Conservation (phyloP, 495 filamentous ascomycete genomes). For the Evernia prunastri region DNA sequence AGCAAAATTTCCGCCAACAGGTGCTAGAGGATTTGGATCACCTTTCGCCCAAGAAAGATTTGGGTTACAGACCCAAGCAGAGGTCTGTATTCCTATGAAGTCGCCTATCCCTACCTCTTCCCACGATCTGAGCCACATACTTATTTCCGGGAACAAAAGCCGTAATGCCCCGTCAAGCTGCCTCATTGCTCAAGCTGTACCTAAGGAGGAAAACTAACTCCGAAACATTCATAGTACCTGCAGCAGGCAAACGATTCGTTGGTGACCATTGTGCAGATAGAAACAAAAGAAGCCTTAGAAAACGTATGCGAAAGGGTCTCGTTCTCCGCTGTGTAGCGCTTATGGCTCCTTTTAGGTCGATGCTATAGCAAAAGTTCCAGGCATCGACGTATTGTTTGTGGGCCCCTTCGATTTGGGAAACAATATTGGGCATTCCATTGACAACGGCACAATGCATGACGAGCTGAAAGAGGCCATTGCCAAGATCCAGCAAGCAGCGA, state of each 20-base stretch:
- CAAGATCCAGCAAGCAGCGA: conserved; percentile 53
- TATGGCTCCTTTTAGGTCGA: conserved; percentile 38
- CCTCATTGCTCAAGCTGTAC: background rate
- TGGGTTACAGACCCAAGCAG: conserved; percentile 41
- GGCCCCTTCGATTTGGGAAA: conserved; percentile 73
- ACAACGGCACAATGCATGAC: conserved; percentile 52
- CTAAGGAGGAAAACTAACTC: background rate
- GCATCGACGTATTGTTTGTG: conserved; percentile 69
- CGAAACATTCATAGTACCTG: conserved; percentile 43
- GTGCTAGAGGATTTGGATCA: conserved; percentile 55
- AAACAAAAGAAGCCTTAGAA: conserved; percentile 67
- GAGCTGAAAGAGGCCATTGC: conserved; percentile 61
- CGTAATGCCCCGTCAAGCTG: background rate
- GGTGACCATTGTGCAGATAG: conserved; percentile 73
- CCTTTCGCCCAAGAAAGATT: conserved; percentile 62
- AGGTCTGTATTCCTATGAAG: conserved; percentile 25
- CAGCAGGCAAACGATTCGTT: conserved; percentile 66
- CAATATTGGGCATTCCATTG: conserved; percentile 66
- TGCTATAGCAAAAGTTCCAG: conserved; percentile 63
- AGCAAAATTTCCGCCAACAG: conserved; percentile 59
- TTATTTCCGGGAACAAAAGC: too few species aligned
- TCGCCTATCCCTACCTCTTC: too few species aligned
- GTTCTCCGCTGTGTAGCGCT: background rate
- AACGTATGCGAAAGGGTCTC: conserved; percentile 31
- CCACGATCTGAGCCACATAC: too few species aligned